Evolutionary conservation across 805 yeast genomes (phyloP).

Genomic region (Lipomyces yamadae): DNA sequence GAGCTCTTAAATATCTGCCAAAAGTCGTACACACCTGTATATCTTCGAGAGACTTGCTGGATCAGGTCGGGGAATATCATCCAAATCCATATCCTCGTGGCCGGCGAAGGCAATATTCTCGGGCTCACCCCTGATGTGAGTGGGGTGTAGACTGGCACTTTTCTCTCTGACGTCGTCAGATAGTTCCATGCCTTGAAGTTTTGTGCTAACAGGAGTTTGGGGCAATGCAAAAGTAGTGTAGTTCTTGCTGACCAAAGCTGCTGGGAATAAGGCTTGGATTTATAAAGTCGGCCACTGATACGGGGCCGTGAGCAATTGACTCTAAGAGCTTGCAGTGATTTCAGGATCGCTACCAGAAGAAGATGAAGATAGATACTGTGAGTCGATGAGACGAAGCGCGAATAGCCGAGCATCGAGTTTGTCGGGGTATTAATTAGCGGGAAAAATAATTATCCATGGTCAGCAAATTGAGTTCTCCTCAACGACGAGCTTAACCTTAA

Average conservation of each 20-base stretch:
- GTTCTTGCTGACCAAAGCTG: neutral
- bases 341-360: neutral
- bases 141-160: slow-evolving; percentile 21
- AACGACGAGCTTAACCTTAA: neutral
- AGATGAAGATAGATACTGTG: neutral
- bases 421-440: neutral
- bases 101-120: slow-evolving; percentile 32
- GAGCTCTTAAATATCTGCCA: neutral
- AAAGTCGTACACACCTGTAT: slow-evolving; percentile 11
- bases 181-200: neutral
- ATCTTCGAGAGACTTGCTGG: slow-evolving; percentile 23
- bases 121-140: slow-evolving; percentile 35
- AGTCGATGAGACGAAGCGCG: neutral
- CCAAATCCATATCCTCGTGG: slow-evolving; percentile 24
- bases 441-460: neutral
- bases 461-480: neutral
- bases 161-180: slow-evolving; percentile 9
- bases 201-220: neutral
- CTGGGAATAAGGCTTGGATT: neutral
- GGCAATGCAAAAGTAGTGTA: neutral
- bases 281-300: neutral
- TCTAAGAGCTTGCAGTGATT: neutral
- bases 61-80: slow-evolving; percentile 28
- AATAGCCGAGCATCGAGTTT: neutral
- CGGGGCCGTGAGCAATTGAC: neutral